Percentiles rank a stretch among this genome's conserved stretches.
phyloP scores from a whole-genome alignment of 306 rosid species.

The Lithocarpus polystachyus region DNA sequence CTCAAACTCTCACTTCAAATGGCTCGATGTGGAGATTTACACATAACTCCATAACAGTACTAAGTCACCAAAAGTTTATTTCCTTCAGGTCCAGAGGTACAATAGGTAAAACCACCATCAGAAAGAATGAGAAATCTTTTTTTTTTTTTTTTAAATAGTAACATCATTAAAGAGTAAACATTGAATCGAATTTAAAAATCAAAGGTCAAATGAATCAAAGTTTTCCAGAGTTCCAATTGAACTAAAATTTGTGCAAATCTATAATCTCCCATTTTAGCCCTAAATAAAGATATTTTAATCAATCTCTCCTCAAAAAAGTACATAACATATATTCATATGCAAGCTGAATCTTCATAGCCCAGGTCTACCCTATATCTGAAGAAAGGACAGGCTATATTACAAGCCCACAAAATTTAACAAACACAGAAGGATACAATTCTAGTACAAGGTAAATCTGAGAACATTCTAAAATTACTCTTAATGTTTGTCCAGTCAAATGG shows the following conservation, averaged over 20 bases:
- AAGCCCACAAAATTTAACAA: too few relatives aligned
- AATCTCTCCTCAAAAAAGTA: background rate
- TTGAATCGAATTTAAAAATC: background rate
- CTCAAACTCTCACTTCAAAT: background rate
- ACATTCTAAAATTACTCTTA: background rate
- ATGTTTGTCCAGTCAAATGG: slow-evolving; percentile 19
- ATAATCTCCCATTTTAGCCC: background rate
- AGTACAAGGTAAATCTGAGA: background rate
- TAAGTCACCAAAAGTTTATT: background rate
- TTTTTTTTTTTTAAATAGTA: background rate
- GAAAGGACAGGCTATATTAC: background rate
- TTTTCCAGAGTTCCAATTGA: background rate
- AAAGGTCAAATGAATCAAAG: background rate
- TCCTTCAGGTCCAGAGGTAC: background rate
- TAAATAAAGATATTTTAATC: background rate
- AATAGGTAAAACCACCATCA: background rate
- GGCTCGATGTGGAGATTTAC: background rate
- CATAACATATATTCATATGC: background rate
- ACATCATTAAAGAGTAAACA: background rate
- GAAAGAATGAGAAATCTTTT: too few relatives aligned
- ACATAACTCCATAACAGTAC: background rate
- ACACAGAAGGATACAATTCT: background rate
- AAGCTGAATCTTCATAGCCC: background rate
- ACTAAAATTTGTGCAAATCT: background rate
- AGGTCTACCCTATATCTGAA: background rate